These are phyloP conservation scores for Kwoniella botswanensis DNA, from an alignment of 768 basidiomycete species.

Conservation along the genomic window DNA sequence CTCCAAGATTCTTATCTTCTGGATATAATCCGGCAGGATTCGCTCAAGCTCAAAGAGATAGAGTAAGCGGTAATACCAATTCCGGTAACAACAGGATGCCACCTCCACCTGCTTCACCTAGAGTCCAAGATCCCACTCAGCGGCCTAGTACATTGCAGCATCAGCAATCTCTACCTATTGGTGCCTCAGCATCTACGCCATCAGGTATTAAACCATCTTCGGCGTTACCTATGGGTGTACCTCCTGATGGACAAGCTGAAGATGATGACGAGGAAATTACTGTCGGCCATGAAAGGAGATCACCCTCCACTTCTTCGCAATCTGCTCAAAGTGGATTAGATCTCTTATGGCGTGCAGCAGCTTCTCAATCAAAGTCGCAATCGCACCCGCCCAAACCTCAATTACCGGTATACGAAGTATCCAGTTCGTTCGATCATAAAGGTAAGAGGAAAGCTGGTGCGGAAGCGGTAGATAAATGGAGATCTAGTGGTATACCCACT, in stretches of 20 bases:
- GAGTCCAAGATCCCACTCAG: constrained; percentile 14
- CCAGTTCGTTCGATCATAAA: constrained; percentile 31
- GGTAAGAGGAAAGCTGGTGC: constrained; percentile 53
- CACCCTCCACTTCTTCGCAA: constrained; percentile 43
- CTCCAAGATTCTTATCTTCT: constrained; percentile 4
- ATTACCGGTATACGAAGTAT: not conserved
- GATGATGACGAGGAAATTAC: constrained; percentile 52
- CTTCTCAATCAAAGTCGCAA: constrained; percentile 11
- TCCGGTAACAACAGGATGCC: constrained; percentile 28
- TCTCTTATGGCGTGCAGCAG: constrained; percentile 39
- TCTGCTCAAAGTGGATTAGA: constrained; percentile 50
- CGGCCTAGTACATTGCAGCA: constrained; percentile 16
- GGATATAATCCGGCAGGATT: constrained; percentile 17
- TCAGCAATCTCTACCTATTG: constrained; percentile 29
- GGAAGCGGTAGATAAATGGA: constrained; percentile 51
- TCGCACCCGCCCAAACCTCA: constrained; percentile 14
- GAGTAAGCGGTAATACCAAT: constrained; percentile 13
- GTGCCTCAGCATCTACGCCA: constrained; percentile 32
- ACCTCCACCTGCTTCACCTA: constrained; percentile 29
- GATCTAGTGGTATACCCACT: constrained; percentile 40
- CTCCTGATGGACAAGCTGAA: constrained; percentile 27
- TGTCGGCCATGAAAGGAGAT: constrained; percentile 45
- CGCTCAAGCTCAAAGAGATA: constrained; percentile 8
- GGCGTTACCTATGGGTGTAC: constrained; percentile 30
- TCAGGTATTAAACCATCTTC: constrained; percentile 28